Evolutionary conservation across 2,329 filamentous ascomycete species (phyloP).

Genomic region (Cercospora nicotianae): DNA sequence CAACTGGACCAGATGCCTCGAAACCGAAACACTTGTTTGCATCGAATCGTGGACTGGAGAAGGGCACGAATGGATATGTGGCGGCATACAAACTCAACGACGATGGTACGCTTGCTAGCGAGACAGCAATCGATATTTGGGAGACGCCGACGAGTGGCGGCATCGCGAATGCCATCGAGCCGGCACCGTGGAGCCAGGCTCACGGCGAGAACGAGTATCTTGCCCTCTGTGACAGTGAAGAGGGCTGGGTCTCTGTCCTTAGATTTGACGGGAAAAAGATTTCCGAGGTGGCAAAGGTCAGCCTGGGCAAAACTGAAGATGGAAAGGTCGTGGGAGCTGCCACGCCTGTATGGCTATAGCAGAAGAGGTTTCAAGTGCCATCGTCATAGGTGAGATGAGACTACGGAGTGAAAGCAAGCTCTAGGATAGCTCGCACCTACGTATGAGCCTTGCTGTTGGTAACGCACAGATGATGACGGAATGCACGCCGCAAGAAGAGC

Average conservation of each 20-base stretch:
- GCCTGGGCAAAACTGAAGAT: constrained; percentile 35
- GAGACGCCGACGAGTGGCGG: constrained; percentile 40
- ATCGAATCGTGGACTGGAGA: constrained; percentile 38
- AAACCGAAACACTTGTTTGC: constrained; percentile 38
- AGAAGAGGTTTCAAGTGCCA: background rate
- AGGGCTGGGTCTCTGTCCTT: constrained; percentile 38
- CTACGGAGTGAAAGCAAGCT: constrained; percentile 2
- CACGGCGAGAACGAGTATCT: constrained; percentile 33
- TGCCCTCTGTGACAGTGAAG: constrained; percentile 40
- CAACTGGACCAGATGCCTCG: constrained; percentile 30
- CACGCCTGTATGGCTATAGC: constrained; percentile 40
- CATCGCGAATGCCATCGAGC: constrained; percentile 40
- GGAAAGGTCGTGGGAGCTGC: constrained; percentile 36
- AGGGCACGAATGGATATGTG: constrained; percentile 37
- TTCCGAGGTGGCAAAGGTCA: constrained; percentile 33
- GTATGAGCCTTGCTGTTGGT: constrained; percentile 10
- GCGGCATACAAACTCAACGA: constrained; percentile 33
- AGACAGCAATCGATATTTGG: constrained; percentile 36
- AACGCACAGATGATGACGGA: constrained; percentile 10
- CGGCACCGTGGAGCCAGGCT: constrained; percentile 32
- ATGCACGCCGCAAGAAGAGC: constrained; percentile 11
- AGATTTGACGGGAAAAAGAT: constrained; percentile 38
- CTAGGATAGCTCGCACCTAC: constrained; percentile 18
- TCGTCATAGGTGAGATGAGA: constrained; percentile 6
- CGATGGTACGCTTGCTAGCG: constrained; percentile 32